A percentile compares a stretch with the other conserved stretches of the same genome.
Evolutionary conservation across 352 stramenopile species (phyloP).

Genomic region (Pythium diclinum): DNA sequence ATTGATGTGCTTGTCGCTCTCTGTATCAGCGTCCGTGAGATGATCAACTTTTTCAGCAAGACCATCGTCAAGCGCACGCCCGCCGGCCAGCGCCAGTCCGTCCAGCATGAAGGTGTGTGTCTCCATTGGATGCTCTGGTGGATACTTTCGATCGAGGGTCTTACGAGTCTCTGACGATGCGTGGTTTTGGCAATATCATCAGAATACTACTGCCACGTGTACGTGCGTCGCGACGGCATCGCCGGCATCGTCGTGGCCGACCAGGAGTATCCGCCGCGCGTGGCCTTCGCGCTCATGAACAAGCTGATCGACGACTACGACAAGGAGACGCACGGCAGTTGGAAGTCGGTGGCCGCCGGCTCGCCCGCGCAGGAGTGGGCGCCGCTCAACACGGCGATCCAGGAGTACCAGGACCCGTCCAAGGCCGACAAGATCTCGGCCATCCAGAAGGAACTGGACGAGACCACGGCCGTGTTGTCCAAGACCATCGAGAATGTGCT

Average conservation of each 20-base stretch:
- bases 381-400: slow-evolving; percentile 89
- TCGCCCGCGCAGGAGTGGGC: slow-evolving; percentile 86
- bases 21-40: slow-evolving; percentile 93
- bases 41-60: slow-evolving; percentile 99
- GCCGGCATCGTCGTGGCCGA: slow-evolving; percentile 96
- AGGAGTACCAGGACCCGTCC: slow-evolving; percentile 96
- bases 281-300: slow-evolving; percentile 97
- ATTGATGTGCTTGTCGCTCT: too few relatives aligned
- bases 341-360: slow-evolving; percentile 48
- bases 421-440: slow-evolving; percentile 99
- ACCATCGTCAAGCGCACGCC: slow-evolving; percentile 98
- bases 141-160: not conserved
- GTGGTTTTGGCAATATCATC: not conserved
- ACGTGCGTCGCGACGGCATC: slow-evolving; percentile 96
- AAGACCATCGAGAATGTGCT: slow-evolving; percentile 99
- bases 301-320: slow-evolving; percentile 97
- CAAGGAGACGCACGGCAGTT: slow-evolving; percentile 57
- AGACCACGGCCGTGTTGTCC: slow-evolving; percentile 98
- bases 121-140: not conserved
- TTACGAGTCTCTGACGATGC: not conserved
- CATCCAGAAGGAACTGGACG: slow-evolving; percentile 99
- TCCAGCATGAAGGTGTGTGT: slow-evolving; percentile 93
- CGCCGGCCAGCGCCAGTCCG: slow-evolving; percentile 95
- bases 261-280: slow-evolving; percentile 97
- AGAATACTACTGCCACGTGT: slow-evolving; percentile 98